Evolutionary conservation across 2,329 filamentous ascomycete species (phyloP).

Genomic region (Chaetomium sp.): DNA sequence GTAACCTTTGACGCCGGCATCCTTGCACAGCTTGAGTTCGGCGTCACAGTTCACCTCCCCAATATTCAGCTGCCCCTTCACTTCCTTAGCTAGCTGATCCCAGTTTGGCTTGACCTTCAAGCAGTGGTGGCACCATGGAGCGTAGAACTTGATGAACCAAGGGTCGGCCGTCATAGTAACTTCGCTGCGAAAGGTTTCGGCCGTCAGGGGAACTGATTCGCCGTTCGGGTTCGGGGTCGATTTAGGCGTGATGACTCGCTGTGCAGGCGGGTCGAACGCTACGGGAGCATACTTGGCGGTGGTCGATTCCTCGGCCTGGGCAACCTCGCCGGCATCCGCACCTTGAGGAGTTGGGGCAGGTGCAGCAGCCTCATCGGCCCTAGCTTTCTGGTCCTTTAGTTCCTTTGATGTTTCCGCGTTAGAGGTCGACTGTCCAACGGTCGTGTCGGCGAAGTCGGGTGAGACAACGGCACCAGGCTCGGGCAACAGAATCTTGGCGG

Average conservation of each 20-base stretch:
- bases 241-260: constrained; percentile 47
- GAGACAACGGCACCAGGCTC: constrained; percentile 53
- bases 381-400: not conserved
- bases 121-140: constrained; percentile 95
- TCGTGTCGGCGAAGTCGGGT: not conserved
- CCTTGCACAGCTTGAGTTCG: constrained; percentile 84
- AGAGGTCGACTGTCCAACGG: not conserved
- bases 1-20: constrained; percentile 71
- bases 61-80: constrained; percentile 83
- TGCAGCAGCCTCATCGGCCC: not conserved
- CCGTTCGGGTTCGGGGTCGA: constrained; percentile 68
- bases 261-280: constrained; percentile 23
- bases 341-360: not conserved
- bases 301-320: constrained; percentile 26
- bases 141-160: constrained; percentile 99
- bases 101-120: constrained; percentile 87
- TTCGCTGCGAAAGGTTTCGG: constrained; percentile 76
- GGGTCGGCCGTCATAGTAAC: constrained; percentile 84
- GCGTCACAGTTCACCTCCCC: constrained; percentile 94
- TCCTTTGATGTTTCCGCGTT: not conserved
- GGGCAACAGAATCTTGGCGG: constrained; percentile 61
- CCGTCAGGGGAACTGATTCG: constrained; percentile 65
- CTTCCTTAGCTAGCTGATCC: constrained; percentile 82
- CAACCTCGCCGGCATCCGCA: no score
- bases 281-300: constrained; percentile 23